phyloP scores from a whole-genome alignment of 352 stramenopile species.

The Phytopythium montanum region DNA sequence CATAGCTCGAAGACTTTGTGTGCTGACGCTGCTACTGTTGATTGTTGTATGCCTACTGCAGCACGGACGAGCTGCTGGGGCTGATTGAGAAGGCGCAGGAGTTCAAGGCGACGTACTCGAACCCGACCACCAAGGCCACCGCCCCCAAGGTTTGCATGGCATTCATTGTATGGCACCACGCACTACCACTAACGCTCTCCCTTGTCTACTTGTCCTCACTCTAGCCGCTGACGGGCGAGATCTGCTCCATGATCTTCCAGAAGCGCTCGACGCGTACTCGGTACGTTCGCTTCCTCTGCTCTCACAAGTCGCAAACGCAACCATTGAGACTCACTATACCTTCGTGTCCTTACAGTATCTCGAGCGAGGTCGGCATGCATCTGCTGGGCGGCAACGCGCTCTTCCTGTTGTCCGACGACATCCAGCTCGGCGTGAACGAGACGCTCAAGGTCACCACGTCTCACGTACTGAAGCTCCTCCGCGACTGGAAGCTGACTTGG shows the following conservation, averaged over 20 bases:
- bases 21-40: background rate
- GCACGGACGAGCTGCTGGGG: constrained; percentile 36
- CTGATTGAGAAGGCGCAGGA: constrained; percentile 67
- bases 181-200: background rate
- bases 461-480: background rate
- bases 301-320: background rate
- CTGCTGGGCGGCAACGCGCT: constrained; percentile 95
- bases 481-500: background rate
- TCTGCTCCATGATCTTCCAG: constrained; percentile 94
- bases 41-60: constrained; percentile 3
- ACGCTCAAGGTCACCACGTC: constrained; percentile 88
- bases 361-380: constrained; percentile 95
- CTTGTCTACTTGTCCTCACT: background rate
- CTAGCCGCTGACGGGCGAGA: constrained; percentile 59
- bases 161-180: background rate
- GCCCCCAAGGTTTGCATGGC: constrained; percentile 30
- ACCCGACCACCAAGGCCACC: constrained; percentile 45
- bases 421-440: constrained; percentile 98
- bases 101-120: constrained; percentile 64
- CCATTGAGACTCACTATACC: background rate
- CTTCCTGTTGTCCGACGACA: constrained; percentile 97
- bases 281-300: constrained; percentile 4
- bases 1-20: background rate
- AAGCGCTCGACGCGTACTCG: constrained; percentile 92
- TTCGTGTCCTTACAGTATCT: constrained; percentile 45